Evolutionary conservation across 2,329 filamentous ascomycete species (phyloP), one percentile per base, ranked within the genome.

Genomic region (Hypoxylon sp.): DNA sequence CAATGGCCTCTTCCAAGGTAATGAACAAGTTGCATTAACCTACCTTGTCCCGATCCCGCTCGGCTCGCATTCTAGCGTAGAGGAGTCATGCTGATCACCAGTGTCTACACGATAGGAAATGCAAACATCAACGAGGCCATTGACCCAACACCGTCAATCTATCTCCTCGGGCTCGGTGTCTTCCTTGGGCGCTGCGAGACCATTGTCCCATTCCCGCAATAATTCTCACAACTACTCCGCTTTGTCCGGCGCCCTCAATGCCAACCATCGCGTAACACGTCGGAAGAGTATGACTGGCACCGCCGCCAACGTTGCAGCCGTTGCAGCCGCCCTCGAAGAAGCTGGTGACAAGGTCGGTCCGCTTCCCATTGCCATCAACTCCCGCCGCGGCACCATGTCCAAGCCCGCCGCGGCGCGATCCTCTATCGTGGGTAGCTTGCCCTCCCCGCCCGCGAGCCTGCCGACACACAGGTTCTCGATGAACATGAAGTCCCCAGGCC

Each of bases 251-350:
- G 89, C 91, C 64, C 87, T 94, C 77, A 95, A 94, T 83, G 83
- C 90, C 74, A 90, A 89, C 79, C 92, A 97, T 80, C 92, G 96
- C 74, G 89, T 98, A 73, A 94, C 93, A 74, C 93, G 95, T 76
- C 90, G 96, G 75, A 98, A 98, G 87, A 98, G 94, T 82, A 94
- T 97, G 78, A 93, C 93, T 67, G 91, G 89, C 71, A 88, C 90
- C 50, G 87, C 86, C 51, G 86, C 88, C 79, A 94, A 92, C 80
- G 89, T 91, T 49, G 90, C 92, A 17, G 93, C 92, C 59, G 83
- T 95, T 69, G 91, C 92, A 32, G 91, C 91, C 11, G 92, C 90
- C 56, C 82, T 92, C 68, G 89, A 89, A 76, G 91, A 92, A 77
- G 85, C 84, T 57, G 89, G 91, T 72, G 86, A 87, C 66, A 84